Percentiles rank a stretch among this genome's conserved stretches.
phyloP scores from a whole-genome alignment of 164 flowering plant species.

The Pachysandra terminalis region DNA sequence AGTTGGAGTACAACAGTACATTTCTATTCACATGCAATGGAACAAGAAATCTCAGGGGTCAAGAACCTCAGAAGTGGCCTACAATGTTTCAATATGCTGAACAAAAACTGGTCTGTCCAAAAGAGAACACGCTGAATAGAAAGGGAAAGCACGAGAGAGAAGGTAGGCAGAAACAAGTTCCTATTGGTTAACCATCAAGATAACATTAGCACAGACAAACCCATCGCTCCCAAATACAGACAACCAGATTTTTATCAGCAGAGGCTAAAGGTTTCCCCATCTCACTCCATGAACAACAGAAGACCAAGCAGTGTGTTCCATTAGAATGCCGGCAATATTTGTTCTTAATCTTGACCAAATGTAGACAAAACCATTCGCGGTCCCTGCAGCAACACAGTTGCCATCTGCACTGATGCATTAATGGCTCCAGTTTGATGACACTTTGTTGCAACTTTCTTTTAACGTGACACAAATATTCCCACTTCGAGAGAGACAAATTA shows the following conservation, averaged over 20 bases:
- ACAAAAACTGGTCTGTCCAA: too few species aligned
- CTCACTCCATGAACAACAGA: constrained; percentile 90
- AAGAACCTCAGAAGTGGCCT: too few species aligned
- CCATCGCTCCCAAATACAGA: constrained; percentile 69
- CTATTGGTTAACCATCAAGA: too few species aligned
- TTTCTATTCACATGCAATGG: too few species aligned
- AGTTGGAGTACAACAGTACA: too few species aligned
- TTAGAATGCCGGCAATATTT: constrained; percentile 65
- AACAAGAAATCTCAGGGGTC: too few species aligned
- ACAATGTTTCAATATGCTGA: too few species aligned
- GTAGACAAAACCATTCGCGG: constrained; percentile 74
- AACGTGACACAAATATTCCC: constrained; percentile 71
- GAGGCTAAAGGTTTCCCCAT: constrained; percentile 85
- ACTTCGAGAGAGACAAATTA: constrained; percentile 63
- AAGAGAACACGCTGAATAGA: too few species aligned
- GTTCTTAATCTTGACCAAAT: constrained; percentile 75
- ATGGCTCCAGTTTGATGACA: constrained; percentile 92
- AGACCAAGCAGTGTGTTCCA: constrained; percentile 63
- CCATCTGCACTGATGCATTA: constrained; percentile 93
- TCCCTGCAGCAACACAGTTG: constrained; percentile 81
- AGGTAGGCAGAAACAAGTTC: too few species aligned
- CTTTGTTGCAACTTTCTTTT: constrained; percentile 63
- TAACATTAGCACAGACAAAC: neutral
- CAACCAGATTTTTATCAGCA: constrained; percentile 69
- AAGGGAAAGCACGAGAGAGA: too few species aligned